Percentiles rank a stretch among this genome's conserved stretches.
Evolutionary conservation across 805 yeast species (phyloP).

Genomic region (Lachancea dasiensis): DNA sequence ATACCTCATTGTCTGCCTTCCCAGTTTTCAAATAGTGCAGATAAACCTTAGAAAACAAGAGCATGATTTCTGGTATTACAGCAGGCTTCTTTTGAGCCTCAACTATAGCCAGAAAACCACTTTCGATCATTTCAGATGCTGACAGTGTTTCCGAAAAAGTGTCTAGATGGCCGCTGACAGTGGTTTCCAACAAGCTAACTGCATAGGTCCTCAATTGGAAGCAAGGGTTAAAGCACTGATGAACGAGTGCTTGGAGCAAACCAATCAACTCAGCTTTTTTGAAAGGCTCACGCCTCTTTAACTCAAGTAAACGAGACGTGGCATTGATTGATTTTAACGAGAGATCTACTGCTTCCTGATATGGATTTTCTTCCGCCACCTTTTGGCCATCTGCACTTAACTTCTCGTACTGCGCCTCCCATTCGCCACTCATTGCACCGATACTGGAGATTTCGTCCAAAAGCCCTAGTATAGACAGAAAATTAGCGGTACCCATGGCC

Average conservation of each 20-base stretch:
- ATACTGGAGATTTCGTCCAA: constrained; percentile 75
- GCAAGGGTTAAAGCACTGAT: constrained; percentile 86
- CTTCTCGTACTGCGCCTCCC: constrained; percentile 52
- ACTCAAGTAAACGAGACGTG: constrained; percentile 46
- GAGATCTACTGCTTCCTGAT: constrained; percentile 48
- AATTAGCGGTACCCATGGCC: constrained; percentile 44
- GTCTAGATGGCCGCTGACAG: constrained; percentile 33
- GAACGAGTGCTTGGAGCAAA: constrained; percentile 74
- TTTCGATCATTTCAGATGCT: constrained; percentile 56
- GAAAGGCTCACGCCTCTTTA: constrained; percentile 24
- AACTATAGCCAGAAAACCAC: constrained; percentile 69
- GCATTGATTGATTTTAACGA: constrained; percentile 58
- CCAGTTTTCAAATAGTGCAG: constrained; percentile 40
- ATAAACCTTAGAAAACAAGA: constrained; percentile 61
- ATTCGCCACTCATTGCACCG: constrained; percentile 73
- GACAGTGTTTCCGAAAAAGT: constrained; percentile 37
- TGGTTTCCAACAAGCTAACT: constrained; percentile 49
- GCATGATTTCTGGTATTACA: constrained; percentile 39
- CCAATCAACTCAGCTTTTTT: constrained; percentile 42
- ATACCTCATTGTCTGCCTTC: constrained; percentile 35
- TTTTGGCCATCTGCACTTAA: constrained; percentile 40
- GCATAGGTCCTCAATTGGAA: constrained; percentile 67
- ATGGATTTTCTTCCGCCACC: constrained; percentile 41
- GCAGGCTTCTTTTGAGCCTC: constrained; percentile 54
- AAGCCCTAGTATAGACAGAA: constrained; percentile 60